Conservation (phyloP, 176 grass and related monocot genomes). For the Eleusine indica region DNA sequence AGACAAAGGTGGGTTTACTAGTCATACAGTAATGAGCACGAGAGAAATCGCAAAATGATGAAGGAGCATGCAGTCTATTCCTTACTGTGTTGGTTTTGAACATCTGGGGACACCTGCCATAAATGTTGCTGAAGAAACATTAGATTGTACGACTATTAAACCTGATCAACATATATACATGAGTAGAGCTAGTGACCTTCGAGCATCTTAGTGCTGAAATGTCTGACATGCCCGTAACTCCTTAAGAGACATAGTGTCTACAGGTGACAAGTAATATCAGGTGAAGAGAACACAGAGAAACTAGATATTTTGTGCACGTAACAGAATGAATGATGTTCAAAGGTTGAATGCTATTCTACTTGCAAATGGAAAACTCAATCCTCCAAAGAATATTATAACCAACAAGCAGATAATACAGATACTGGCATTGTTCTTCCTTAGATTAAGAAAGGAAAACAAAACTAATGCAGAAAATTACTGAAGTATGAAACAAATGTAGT, state of each 20-base stretch:
- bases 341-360: slow-evolving; percentile 11
- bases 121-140: slow-evolving; percentile 16
- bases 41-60: background rate
- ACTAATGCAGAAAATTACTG: background rate
- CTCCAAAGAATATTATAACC: background rate
- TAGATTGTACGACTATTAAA: background rate
- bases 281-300: slow-evolving; percentile 6
- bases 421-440: background rate
- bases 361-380: slow-evolving; percentile 4
- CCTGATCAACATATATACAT: slow-evolving; percentile 11
- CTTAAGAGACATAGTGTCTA: slow-evolving; percentile 55
- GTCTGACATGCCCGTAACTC: slow-evolving; percentile 54
- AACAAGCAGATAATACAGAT: background rate
- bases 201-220: slow-evolving; percentile 67
- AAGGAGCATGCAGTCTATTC: background rate
- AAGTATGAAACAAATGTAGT: background rate
- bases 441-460: background rate
- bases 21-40: slow-evolving; percentile 2
- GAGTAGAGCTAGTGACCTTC: slow-evolving; percentile 51
- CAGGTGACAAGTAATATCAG: slow-evolving; percentile 5
- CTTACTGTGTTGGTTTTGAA: slow-evolving; percentile 55
- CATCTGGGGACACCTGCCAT: slow-evolving; percentile 41
- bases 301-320: background rate
- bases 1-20: background rate
- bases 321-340: background rate